Base-by-base conservation (phyloP, 2,329 filamentous ascomycete species). In the Arthrobotrys entomopaga region DNA sequence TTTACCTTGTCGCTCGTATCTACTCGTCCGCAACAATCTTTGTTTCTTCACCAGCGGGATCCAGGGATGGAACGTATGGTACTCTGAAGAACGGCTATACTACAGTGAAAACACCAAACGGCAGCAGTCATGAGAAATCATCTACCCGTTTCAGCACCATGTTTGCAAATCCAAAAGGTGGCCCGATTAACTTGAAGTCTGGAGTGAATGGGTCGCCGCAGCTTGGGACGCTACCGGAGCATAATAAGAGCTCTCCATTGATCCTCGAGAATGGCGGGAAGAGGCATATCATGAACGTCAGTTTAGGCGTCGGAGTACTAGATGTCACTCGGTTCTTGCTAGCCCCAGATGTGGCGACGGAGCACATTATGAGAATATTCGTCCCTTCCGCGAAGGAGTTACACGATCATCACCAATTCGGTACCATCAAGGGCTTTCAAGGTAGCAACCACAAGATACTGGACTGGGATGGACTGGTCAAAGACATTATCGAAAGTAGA, bases 1-100 rank as follows among this genome's bases (percentile, higher is more conserved):
- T 98, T 19, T 97, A 91, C 80, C 85, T 99, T 0, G 89, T 97
- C 2, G 90, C 95, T 76, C 92, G 91, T 78, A 87, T 97, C 6
- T 86, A 92, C 56, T 86, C 88, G 2, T 75, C 76, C 19, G 70
- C 76, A n/a, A 76, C 77, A 4, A 53, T 76, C 29, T 74, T 58
- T 22, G 46, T 67, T 40, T 38, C 63, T 10, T 74, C 84, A 85
- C 56, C 87, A 88, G 79, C 82, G 82, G 70, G 63, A 40, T 74
- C 70, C 11, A 48, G 70, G 26, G 70, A 74, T 53, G 70, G 70
- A 26, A 74, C 29, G 11, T 74, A 74, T 15, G 70, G 70, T n/a
- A 74, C 70, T 1, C 49, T 67, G 24, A 74, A 67, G 24, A 74
- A 74, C 29, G 70, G 70, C 16, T 74, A 74, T 19, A 64, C 53